phyloP scores from a whole-genome alignment of 2,329 filamentous ascomycete species.

The Sclerotinia spermophila region DNA sequence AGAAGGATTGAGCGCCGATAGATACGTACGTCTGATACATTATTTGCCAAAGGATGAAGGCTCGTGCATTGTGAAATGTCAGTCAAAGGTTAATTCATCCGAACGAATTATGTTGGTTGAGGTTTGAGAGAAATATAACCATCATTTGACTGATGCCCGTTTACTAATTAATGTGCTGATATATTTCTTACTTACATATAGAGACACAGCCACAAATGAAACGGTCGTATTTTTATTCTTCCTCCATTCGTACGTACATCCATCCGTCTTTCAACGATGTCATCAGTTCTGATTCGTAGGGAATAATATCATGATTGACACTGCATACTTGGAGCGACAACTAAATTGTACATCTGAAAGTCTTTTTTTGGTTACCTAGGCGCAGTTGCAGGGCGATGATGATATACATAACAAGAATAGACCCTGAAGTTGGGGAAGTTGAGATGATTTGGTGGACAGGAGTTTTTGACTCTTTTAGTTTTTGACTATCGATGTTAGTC shows the following conservation, averaged over 20 bases:
- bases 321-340: neutral
- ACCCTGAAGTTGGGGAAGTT: neutral
- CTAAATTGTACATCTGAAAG: neutral
- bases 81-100: too few species aligned
- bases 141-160: constrained; percentile 3
- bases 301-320: constrained; percentile 2
- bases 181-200: neutral
- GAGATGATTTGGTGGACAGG: neutral
- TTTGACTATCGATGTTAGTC: neutral
- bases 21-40: neutral
- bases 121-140: neutral
- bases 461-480: neutral
- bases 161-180: neutral
- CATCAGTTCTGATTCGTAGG: constrained; percentile 2
- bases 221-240: neutral
- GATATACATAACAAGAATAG: neutral
- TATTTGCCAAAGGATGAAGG: neutral
- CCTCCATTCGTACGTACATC: neutral
- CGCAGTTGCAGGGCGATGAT: constrained; percentile 2
- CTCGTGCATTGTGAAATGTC: neutral
- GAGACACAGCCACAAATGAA: constrained; percentile 3
- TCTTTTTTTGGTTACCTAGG: neutral
- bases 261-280: neutral
- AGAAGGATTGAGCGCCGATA: neutral
- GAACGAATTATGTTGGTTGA: neutral